Evolutionary conservation across 2,329 filamentous ascomycete species (phyloP), one percentile per base, ranked within the genome.

Genomic region (Graphilbum ipis-grandicollis): DNA sequence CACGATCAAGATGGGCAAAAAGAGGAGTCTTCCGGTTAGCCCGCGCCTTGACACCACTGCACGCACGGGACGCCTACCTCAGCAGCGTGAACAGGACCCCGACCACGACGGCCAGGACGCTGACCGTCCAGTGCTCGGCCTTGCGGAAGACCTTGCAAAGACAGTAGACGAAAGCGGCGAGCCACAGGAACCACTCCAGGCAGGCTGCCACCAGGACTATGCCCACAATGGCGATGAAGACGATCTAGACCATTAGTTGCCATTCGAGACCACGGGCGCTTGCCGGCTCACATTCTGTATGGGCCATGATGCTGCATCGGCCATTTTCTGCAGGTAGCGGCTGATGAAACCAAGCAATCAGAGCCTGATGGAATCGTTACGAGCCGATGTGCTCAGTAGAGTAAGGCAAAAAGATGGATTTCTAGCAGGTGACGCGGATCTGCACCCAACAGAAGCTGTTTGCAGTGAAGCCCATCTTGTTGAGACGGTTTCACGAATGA

Each of bases 101-200:
- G 47, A 93, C 76, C 17, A 86, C 47, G 9, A 86, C 57, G n/a
- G 84, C 78, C 34, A 96, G 63, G 5, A 86, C 56, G 41, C 73
- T 73, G 42, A 92, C 80, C 31, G 79, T 84, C 74, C 80, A 85
- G 52, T 84, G 79, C 48, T 93, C 83, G 17, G 88, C 85, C 55
- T 96, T 96, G 44, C 73, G 65, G 49, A 79, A 93, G 22, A 88
- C 85, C 54, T 94, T 93, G 51, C 75, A 61, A 2, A 94, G 63
- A 52, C 88, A 96, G 57, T 94, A 96, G 43, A 90, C 53, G 52
- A 96, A 96, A 4, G 88, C 85, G n/a, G 79, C 75, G 30, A 96
- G 67, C 84, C 86, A 94, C 13, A 96, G 69, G 42, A 93, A 75
- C 85, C 90, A 96, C 59, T 96, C 88, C 9, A 96, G 63, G 22